Conservation (phyloP, 164 flowering plant genomes). For the Dillenia suffruticosa region DNA sequence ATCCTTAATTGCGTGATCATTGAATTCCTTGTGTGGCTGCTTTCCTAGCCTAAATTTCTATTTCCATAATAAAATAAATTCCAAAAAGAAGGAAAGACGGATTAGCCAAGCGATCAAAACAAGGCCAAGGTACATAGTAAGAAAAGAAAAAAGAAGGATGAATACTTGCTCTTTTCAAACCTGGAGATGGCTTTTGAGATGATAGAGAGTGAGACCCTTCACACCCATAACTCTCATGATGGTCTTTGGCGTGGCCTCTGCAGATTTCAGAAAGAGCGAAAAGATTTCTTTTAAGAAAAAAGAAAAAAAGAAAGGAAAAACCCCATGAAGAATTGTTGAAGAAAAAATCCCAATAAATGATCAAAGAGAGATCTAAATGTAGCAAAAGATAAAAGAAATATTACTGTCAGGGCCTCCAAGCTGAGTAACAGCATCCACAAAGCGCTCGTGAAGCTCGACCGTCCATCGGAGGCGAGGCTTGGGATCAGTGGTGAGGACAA, state of each 20-base stretch:
- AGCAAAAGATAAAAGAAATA: not conserved
- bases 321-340: not conserved
- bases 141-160: conserved; percentile 1
- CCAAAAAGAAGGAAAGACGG: conserved; percentile 1
- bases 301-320: not conserved
- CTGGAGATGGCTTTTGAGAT: conserved; percentile 99
- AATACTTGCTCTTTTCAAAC: conserved; percentile 25
- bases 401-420: conserved; percentile 98
- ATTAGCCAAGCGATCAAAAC: not conserved
- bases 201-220: conserved; percentile 97
- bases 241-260: conserved; percentile 97
- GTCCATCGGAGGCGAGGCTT: conserved; percentile 99
- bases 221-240: conserved; percentile 99
- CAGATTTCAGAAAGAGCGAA: conserved; percentile 11
- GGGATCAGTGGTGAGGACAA: conserved; percentile 98
- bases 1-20: conserved; percentile 84
- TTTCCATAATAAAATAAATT: conserved; percentile 1
- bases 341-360: not conserved
- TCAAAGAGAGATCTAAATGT: not conserved
- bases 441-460: conserved; percentile 94
- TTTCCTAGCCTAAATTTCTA: conserved; percentile 99
- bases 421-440: conserved; percentile 97
- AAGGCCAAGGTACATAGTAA: not conserved
- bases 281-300: not conserved
- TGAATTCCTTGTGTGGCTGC: conserved; percentile 98